Evolutionary conservation across 2,329 filamentous ascomycete genomes (phyloP).

Genomic region (Xylariales sp.): DNA sequence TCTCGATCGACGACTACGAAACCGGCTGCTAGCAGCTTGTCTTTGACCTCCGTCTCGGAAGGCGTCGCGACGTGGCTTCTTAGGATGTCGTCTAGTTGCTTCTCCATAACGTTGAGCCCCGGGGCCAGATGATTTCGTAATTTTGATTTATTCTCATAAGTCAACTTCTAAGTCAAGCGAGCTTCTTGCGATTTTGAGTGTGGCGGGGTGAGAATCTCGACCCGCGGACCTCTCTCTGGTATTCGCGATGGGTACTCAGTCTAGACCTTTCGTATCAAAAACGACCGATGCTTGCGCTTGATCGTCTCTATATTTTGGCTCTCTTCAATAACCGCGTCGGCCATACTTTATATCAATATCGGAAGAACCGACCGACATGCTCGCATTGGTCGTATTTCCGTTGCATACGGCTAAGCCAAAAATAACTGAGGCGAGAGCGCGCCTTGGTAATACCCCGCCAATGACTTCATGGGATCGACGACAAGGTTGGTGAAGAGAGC

Average conservation of each 20-base stretch:
- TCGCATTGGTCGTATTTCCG: neutral
- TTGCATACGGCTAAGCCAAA: neutral
- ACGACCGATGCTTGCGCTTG: too few species aligned
- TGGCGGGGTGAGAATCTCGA: too few species aligned
- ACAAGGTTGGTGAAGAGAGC: neutral
- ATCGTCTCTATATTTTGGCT: too few species aligned
- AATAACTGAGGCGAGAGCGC: neutral
- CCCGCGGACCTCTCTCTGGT: too few species aligned
- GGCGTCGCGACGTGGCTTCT: neutral
- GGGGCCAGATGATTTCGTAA: too few species aligned
- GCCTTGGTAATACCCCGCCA: neutral
- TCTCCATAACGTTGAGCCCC: neutral
- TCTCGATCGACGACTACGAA: conserved; percentile 17
- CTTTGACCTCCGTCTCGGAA: neutral
- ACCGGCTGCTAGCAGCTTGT: conserved; percentile 12
- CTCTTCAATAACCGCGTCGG: too few species aligned
- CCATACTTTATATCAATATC: too few species aligned
- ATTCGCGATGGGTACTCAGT: too few species aligned
- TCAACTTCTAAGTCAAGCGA: neutral
- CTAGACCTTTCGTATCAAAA: too few species aligned
- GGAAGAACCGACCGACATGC: neutral
- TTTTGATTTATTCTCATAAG: neutral
- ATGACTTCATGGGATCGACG: neutral
- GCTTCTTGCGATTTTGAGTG: neutral
- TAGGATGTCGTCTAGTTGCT: conserved; percentile 7